phyloP scores from a whole-genome alignment of 179 eudicot species.

The Actinidia polygama region DNA sequence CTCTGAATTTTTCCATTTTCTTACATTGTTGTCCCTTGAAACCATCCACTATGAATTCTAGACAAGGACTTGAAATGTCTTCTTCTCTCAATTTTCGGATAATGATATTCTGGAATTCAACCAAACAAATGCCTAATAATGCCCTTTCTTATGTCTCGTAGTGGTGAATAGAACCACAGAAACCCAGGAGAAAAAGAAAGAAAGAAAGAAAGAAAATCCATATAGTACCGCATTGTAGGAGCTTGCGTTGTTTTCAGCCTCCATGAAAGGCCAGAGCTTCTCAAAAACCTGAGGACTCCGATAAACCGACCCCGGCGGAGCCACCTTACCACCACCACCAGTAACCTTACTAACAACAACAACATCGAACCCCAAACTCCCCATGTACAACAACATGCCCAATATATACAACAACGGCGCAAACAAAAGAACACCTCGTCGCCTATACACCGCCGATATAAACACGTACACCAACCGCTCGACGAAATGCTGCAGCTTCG shows the following conservation, averaged over 20 bases:
- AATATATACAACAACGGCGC: constrained; percentile 85
- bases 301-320: constrained; percentile 76
- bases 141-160: not conserved
- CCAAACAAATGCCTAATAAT: not conserved
- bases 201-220: not conserved
- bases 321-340: constrained; percentile 27
- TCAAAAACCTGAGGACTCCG: constrained; percentile 86
- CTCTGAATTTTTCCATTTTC: too few relatives aligned
- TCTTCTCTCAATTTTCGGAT: too few relatives aligned
- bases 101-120: not conserved
- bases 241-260: constrained; percentile 61
- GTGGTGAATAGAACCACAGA: not conserved
- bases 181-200: not conserved
- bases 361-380: constrained; percentile 64
- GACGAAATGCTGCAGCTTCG: constrained; percentile 55
- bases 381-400: constrained; percentile 92
- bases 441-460: constrained; percentile 67
- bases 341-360: constrained; percentile 31
- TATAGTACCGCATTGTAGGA: constrained; percentile 63
- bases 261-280: constrained; percentile 73
- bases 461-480: constrained; percentile 69
- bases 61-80: too few relatives aligned
- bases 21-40: too few relatives aligned
- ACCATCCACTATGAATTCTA: too few relatives aligned
- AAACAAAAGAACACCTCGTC: constrained; percentile 76